Evolutionary conservation across 768 basidiomycete genomes (phyloP).

Genomic region (Mycena olivaceomarginata): DNA sequence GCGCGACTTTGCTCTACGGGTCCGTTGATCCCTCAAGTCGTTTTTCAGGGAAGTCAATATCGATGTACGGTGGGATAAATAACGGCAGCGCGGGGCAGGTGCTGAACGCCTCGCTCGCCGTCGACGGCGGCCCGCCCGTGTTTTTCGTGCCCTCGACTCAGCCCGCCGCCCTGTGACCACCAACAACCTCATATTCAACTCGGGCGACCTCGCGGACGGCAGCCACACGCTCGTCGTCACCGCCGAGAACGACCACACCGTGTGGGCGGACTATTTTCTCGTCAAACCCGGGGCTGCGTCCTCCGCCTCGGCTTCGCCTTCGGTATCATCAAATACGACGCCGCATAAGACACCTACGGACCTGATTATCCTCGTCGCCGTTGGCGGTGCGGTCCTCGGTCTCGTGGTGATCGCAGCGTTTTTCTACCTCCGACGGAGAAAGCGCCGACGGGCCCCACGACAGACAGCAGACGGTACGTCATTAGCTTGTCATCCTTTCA

Average conservation of each 20-base stretch:
- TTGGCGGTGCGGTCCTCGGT: no score
- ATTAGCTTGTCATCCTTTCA: no score
- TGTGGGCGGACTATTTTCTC: constrained; percentile 38
- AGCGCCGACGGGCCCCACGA: no score
- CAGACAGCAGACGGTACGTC: no score
- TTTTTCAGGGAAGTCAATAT: constrained; percentile 16
- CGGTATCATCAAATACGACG: no score
- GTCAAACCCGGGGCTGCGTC: neutral
- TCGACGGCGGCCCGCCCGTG: constrained; percentile 33
- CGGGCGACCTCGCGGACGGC: constrained; percentile 18
- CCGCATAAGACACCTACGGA: no score
- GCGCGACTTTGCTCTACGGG: neutral
- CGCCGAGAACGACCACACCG: neutral
- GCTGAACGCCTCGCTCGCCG: constrained; percentile 20
- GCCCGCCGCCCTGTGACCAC: neutral
- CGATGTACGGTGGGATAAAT: constrained; percentile 17
- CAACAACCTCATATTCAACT: constrained; percentile 25
- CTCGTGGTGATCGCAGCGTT: no score
- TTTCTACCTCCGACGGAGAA: no score
- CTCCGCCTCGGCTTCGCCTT: no score
- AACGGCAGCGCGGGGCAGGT: neutral
- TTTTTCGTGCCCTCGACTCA: neutral
- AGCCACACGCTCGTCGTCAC: constrained; percentile 32
- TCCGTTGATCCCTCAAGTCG: neutral
- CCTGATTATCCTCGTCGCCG: no score